phyloP scores from a whole-genome alignment of 164 flowering plant genomes.

The Piper longum region DNA sequence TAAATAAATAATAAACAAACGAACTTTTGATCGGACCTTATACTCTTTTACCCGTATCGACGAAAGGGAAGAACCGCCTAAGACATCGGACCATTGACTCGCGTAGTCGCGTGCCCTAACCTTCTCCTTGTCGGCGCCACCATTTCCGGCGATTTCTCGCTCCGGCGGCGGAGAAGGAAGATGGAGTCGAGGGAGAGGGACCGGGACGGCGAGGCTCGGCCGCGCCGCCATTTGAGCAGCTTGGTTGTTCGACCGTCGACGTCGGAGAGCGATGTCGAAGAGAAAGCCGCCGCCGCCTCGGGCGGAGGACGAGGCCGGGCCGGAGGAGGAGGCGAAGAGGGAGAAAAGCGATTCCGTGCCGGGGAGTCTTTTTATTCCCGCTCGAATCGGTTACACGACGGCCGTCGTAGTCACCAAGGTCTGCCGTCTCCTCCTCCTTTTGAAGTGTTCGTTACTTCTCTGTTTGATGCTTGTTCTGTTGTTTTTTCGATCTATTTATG shows the following conservation, averaged over 20 bases:
- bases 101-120: too few species aligned
- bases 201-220: too few species aligned
- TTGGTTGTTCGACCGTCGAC: too few species aligned
- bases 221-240: too few species aligned
- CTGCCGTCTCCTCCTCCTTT: background rate
- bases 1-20: too few species aligned
- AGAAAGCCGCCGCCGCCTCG: background rate
- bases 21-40: too few species aligned
- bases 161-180: background rate
- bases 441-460: background rate
- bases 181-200: too few species aligned
- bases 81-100: too few species aligned
- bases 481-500: too few species aligned
- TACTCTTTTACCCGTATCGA: too few species aligned
- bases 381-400: conserved; percentile 34
- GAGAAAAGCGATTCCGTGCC: conserved; percentile 1
- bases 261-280: too few species aligned
- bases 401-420: conserved; percentile 5
- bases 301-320: background rate
- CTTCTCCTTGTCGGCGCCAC: background rate
- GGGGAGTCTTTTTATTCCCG: conserved; percentile 36
- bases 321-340: background rate
- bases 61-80: too few species aligned
- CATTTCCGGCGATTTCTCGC: background rate
- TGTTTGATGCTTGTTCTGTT: background rate